Conservation (phyloP, 371 early-diverging fungal species). For the Apophysomyces ossiformis region DNA sequence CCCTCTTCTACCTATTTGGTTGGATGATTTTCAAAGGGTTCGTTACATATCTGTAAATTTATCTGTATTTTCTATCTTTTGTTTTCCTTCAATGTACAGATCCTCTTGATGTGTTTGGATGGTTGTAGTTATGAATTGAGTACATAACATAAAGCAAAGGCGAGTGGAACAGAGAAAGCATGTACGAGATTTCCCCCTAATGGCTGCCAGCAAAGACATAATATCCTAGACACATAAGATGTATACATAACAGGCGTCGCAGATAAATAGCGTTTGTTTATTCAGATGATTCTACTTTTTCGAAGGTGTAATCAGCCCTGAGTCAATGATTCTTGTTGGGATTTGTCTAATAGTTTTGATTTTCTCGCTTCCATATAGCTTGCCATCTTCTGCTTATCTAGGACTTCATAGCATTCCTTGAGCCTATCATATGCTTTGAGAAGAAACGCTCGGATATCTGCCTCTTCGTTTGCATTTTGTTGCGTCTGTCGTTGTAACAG, state of each 20-base stretch:
- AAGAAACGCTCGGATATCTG: constrained; percentile 6
- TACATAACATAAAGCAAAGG: not conserved
- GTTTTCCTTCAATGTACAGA: not conserved
- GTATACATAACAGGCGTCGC: too few species aligned
- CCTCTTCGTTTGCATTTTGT: not conserved
- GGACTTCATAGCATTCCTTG: constrained; percentile 30
- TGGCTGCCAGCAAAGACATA: too few species aligned
- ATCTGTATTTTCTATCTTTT: not conserved
- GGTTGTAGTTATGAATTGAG: not conserved
- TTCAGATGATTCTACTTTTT: not conserved
- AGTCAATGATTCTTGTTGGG: too few species aligned
- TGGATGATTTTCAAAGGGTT: too few species aligned
- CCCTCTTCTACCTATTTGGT: not conserved
- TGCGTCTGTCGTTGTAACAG: constrained; percentile 17
- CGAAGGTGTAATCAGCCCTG: too few species aligned
- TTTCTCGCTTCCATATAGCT: constrained; percentile 30
- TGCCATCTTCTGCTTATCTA: constrained; percentile 43
- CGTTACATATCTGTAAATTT: not conserved
- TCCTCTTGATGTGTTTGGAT: not conserved
- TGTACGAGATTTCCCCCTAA: too few species aligned
- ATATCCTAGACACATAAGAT: too few species aligned
- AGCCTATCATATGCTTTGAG: constrained; percentile 29
- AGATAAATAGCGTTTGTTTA: not conserved
- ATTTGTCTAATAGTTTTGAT: constrained; percentile 17
- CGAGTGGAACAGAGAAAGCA: too few species aligned